phyloP scores from a whole-genome alignment of 495 filamentous ascomycete genomes.

The Amphirosellinia nigrospora region DNA sequence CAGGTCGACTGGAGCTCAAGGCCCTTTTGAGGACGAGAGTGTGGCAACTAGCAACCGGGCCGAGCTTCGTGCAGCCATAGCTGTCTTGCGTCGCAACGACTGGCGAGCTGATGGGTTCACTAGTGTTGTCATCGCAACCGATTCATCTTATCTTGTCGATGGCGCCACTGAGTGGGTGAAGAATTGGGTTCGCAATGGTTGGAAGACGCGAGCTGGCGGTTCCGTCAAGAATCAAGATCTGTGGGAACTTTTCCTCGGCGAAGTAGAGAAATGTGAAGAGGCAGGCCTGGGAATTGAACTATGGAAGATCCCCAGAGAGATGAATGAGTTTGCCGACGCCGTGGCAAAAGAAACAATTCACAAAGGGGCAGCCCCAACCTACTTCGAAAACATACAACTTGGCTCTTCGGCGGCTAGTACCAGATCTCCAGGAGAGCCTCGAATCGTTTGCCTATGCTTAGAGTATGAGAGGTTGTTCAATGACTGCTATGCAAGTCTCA shows the following conservation, averaged over 20 bases:
- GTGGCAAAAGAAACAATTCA: constrained; percentile 30
- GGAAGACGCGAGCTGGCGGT: constrained; percentile 30
- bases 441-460: constrained; percentile 18
- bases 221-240: constrained; percentile 48
- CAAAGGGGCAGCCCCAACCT: constrained; percentile 21
- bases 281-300: constrained; percentile 40
- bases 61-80: constrained; percentile 51
- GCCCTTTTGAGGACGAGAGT: constrained; percentile 22
- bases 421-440: constrained; percentile 4
- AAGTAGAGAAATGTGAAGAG: constrained; percentile 30
- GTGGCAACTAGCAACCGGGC: constrained; percentile 48
- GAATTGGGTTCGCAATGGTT: constrained; percentile 39
- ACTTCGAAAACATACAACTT: constrained; percentile 12
- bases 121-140: constrained; percentile 46
- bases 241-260: constrained; percentile 39
- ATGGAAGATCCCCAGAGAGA: constrained; percentile 44
- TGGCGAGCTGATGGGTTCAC: constrained; percentile 40
- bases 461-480: constrained; percentile 19
- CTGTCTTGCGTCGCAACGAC: constrained; percentile 38
- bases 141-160: constrained; percentile 47
- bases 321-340: constrained; percentile 39
- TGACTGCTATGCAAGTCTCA: constrained; percentile 9
- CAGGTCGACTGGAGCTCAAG: constrained; percentile 35
- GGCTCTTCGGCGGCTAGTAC: constrained; percentile 6
- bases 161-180: constrained; percentile 40